Percentiles rank a stretch among this genome's conserved stretches.
Evolutionary conservation across 116 monocot species (phyloP).

Genomic region (Trichopus zeylanicus): DNA sequence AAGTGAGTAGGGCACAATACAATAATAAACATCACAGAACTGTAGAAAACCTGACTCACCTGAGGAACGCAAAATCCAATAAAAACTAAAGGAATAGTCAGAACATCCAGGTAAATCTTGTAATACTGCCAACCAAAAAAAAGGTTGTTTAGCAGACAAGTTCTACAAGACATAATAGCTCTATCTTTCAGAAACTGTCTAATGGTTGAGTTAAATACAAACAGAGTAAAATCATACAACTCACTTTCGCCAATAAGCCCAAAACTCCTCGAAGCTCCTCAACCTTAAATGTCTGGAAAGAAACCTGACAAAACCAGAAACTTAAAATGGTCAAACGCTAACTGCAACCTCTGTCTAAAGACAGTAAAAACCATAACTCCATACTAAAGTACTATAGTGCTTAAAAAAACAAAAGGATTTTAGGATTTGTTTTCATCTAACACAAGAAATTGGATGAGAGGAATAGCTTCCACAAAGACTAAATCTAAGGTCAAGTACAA

Average conservation of each 20-base stretch:
- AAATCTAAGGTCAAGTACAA: no score
- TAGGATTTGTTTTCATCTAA: no score
- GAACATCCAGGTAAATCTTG: constrained; percentile 82
- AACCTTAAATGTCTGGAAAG: constrained; percentile 56
- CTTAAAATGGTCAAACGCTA: neutral
- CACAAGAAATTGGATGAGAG: no score
- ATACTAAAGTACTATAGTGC: no score
- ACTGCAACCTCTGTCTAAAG: neutral
- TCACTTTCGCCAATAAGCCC: constrained; percentile 4
- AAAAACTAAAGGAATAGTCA: constrained; percentile 63
- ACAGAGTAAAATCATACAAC: neutral
- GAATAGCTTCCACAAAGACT: no score
- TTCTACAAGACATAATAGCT: neutral
- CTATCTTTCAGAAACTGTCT: neutral
- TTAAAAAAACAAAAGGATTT: no score
- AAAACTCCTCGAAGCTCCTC: constrained; percentile 6
- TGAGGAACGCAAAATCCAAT: constrained; percentile 81
- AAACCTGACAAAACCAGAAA: constrained; percentile 44
- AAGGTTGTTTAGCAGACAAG: neutral
- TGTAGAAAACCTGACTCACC: constrained; percentile 23
- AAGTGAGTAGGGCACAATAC: no score
- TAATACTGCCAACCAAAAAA: constrained; percentile 55
- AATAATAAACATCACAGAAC: neutral
- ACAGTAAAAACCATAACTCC: neutral
- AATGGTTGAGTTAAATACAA: no score